A percentile compares a stretch with the other conserved stretches of the same genome.
Evolutionary conservation across 768 basidiomycete species (phyloP).

Genomic region (Boletales sp.): DNA sequence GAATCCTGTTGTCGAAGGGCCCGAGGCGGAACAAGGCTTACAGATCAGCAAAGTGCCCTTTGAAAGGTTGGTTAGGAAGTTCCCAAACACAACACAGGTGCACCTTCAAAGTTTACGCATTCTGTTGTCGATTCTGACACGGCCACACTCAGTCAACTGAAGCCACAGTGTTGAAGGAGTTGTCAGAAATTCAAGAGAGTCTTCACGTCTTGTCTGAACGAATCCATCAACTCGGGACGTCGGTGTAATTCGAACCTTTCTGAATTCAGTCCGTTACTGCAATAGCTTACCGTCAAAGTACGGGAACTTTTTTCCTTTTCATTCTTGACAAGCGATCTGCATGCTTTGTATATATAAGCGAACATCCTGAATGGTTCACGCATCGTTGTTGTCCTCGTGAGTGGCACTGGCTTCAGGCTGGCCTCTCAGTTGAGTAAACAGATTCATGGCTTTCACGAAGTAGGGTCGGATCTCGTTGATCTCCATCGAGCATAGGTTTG

Average conservation of each 20-base stretch:
- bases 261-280: too few relatives aligned
- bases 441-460: constrained; percentile 78
- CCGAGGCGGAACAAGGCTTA: constrained; percentile 50
- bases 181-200: constrained; percentile 49
- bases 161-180: constrained; percentile 60
- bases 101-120: constrained; percentile 18
- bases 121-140: constrained; percentile 4
- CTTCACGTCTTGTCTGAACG: constrained; percentile 36
- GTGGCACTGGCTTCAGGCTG: constrained; percentile 8
- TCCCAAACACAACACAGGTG: constrained; percentile 73
- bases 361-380: constrained; percentile 2
- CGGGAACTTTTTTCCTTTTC: not conserved
- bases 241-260: constrained; percentile 1
- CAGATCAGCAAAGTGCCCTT: constrained; percentile 71
- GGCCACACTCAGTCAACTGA: constrained; percentile 59
- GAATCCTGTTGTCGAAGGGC: constrained; percentile 60
- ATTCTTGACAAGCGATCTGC: not conserved
- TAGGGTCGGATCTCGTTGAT: constrained; percentile 92
- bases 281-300: not conserved
- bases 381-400: constrained; percentile 3
- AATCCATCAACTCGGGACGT: constrained; percentile 28
- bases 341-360: not conserved
- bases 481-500: constrained; percentile 85
- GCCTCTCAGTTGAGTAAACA: constrained; percentile 55
- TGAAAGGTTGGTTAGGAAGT: constrained; percentile 60